Conservation (phyloP, 805 yeast genomes). For the Jamesozyma piceae region DNA sequence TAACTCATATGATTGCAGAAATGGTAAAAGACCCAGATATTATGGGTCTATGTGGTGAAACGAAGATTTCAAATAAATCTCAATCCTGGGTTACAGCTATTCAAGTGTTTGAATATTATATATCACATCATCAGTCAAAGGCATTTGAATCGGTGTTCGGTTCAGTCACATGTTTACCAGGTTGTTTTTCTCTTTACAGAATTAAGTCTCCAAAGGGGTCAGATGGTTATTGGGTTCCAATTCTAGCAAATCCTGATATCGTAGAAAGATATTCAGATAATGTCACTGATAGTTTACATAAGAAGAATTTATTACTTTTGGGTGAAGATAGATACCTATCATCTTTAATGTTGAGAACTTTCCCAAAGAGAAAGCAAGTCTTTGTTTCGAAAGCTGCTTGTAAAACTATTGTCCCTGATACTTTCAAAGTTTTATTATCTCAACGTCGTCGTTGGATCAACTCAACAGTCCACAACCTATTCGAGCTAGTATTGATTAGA, state of each 20-base stretch:
- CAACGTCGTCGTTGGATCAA: conserved; percentile 97
- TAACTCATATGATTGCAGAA: conserved; percentile 84
- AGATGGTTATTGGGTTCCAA: conserved; percentile 85
- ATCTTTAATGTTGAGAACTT: conserved; percentile 76
- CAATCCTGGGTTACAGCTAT: conserved; percentile 86
- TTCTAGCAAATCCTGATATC: conserved; percentile 84
- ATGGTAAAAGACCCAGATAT: conserved; percentile 78
- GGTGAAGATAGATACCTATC: conserved; percentile 89
- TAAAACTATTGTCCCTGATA: conserved; percentile 82
- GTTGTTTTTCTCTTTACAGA: conserved; percentile 88
- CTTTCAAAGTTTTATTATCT: conserved; percentile 67
- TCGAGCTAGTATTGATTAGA: conserved; percentile 75
- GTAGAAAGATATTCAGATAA: conserved; percentile 87
- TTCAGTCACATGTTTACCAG: conserved; percentile 90
- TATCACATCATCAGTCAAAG: conserved; percentile 89
- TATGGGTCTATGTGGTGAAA: conserved; percentile 94
- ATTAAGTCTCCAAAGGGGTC: conserved; percentile 80
- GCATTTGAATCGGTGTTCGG: conserved; percentile 94
- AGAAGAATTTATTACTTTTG: conserved; percentile 70
- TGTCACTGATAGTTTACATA: conserved; percentile 73
- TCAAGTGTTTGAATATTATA: conserved; percentile 88
- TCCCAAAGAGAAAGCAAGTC: conserved; percentile 80
- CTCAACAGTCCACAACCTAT: conserved; percentile 84
- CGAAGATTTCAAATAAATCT: conserved; percentile 76
- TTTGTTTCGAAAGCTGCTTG: conserved; percentile 89